Conservation (phyloP, 352 stramenopile genomes). For the Globisporangium rhizosaccharum region DNA sequence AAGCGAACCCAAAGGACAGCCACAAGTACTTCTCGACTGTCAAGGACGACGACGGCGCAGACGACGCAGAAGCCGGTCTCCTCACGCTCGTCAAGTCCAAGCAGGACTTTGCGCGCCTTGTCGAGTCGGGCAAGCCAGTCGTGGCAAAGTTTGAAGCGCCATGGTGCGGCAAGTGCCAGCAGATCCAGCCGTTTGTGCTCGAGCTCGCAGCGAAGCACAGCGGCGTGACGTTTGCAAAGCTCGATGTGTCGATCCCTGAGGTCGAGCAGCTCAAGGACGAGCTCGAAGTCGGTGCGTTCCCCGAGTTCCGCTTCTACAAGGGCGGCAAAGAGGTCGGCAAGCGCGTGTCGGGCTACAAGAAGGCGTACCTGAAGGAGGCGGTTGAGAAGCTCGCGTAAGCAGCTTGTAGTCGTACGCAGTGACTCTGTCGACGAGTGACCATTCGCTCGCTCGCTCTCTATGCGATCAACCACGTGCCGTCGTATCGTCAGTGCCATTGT, state of each 20-base stretch:
- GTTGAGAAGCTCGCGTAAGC: conserved; percentile 50
- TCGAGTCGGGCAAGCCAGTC: conserved; percentile 64
- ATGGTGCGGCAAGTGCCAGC: conserved; percentile 83
- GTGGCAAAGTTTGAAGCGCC: conserved; percentile 83
- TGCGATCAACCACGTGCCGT: background rate
- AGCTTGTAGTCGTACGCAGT: background rate
- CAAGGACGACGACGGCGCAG: conserved; percentile 15
- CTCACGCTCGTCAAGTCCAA: conserved; percentile 59
- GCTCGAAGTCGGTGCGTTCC: conserved; percentile 62
- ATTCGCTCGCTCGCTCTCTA: background rate
- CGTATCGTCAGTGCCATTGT: background rate
- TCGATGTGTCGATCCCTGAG: conserved; percentile 69
- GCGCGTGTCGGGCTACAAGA: conserved; percentile 83
- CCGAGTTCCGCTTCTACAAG: conserved; percentile 87
- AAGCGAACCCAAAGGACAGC: conserved; percentile 73
- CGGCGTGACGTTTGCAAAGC: conserved; percentile 74
- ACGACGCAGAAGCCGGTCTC: conserved; percentile 27
- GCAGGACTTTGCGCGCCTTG: conserved; percentile 49
- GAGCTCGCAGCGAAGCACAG: conserved; percentile 59
- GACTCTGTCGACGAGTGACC: background rate
- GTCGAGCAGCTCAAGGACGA: conserved; percentile 73
- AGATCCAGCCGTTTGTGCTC: conserved; percentile 76
- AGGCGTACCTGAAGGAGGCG: conserved; percentile 64
- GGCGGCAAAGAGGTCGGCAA: conserved; percentile 65
- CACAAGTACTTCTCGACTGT: conserved; percentile 84